Conservation (phyloP, 1,284 basidiomycete genomes). For the Vanrija humicola region DNA sequence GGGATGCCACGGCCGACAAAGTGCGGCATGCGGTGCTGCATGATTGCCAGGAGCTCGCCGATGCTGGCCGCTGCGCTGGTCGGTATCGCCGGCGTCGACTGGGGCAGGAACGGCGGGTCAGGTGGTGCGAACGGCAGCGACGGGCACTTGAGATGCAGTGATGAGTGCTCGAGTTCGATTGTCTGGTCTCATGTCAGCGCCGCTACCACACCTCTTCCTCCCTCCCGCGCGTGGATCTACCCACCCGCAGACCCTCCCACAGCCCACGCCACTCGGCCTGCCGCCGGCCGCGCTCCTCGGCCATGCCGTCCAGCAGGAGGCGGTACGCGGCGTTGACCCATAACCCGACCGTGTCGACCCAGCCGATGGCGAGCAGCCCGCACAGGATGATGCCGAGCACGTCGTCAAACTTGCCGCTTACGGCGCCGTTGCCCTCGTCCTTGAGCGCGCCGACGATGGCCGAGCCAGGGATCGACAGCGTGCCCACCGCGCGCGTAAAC, state of each 20-base stretch:
- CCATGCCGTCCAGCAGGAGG: constrained; percentile 19
- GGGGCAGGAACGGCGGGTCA: constrained; percentile 13
- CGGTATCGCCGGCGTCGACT: neutral
- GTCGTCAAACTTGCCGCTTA: constrained; percentile 20
- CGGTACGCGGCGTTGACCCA: constrained; percentile 22
- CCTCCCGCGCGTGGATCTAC: neutral
- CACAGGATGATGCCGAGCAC: constrained; percentile 21
- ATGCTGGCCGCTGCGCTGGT: constrained; percentile 11
- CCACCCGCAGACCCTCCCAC: constrained; percentile 22
- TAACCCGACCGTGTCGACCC: constrained; percentile 23
- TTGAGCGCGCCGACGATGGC: constrained; percentile 1
- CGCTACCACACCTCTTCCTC: too few relatives aligned
- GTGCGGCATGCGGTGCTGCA: constrained; percentile 21
- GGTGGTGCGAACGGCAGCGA: constrained; percentile 15
- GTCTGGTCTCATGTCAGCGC: constrained; percentile 10
- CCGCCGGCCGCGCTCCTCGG: constrained; percentile 14
- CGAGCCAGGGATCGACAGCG: constrained; percentile 14
- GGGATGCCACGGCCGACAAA: constrained; percentile 23
- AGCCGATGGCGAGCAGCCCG: constrained; percentile 19
- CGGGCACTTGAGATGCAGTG: constrained; percentile 19
- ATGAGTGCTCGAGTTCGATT: constrained; percentile 23
- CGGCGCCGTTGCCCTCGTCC: constrained; percentile 1
- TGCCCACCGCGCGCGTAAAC: constrained; percentile 14
- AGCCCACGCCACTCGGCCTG: constrained; percentile 19
- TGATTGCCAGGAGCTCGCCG: constrained; percentile 21